A percentile compares a stretch with the other conserved stretches of the same genome.
phyloP scores from a whole-genome alignment of 208 protist species.

The Acanthamoeba triangularis region DNA sequence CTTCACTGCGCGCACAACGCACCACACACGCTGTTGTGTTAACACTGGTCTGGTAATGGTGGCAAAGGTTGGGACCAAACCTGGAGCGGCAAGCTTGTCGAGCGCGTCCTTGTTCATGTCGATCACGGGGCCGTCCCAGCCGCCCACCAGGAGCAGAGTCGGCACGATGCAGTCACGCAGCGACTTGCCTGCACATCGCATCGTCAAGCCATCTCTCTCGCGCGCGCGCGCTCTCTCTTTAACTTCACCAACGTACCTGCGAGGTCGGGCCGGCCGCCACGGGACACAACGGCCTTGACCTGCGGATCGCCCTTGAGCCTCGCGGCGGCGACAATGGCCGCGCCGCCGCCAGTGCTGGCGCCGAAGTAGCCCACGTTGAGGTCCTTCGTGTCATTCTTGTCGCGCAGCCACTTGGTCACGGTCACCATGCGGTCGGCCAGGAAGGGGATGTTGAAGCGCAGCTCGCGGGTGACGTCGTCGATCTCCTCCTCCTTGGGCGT shows the following conservation, averaged over 20 bases:
- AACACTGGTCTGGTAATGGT: not conserved
- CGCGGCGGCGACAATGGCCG: conserved; percentile 61
- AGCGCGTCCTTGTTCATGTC: conserved; percentile 68
- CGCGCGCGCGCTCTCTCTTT: no score
- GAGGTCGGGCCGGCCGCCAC: conserved; percentile 72
- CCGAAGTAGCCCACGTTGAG: conserved; percentile 76
- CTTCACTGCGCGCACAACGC: not conserved
- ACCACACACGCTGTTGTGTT: no score
- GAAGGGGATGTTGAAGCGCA: conserved; percentile 76
- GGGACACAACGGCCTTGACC: conserved; percentile 72
- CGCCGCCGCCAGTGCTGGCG: conserved; percentile 68
- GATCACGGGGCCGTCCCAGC: conserved; percentile 55
- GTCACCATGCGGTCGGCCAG: conserved; percentile 55
- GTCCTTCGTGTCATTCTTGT: not conserved
- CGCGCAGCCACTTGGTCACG: conserved; percentile 53
- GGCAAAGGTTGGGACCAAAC: not conserved
- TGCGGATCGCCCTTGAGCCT: conserved; percentile 19
- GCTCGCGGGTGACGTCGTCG: conserved; percentile 67
- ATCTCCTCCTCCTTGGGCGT: conserved; percentile 70
- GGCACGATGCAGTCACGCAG: conserved; percentile 24
- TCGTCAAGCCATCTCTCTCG: no score
- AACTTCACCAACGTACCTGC: not conserved
- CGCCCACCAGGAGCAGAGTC: conserved; percentile 71
- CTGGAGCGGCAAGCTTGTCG: not conserved
- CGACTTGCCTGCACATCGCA: not conserved